These are phyloP conservation scores for Chaetomiaceae sp. DNA, from an alignment of 2,329 filamentous ascomycete species.

Conservation along the genomic window DNA sequence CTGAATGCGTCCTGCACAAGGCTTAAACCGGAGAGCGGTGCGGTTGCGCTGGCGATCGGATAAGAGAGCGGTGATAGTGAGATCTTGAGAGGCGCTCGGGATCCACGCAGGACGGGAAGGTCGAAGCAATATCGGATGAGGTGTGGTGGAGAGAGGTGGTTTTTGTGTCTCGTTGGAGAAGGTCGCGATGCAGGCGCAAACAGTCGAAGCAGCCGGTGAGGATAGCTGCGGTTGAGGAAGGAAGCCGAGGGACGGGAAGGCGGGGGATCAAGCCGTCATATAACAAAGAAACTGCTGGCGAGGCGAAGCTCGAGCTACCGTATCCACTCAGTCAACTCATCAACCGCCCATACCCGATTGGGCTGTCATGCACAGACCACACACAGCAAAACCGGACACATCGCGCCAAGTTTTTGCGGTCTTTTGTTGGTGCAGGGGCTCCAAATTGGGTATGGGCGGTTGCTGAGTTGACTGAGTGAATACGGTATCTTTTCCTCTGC, in stretches of 20 bases:
- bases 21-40: constrained; percentile 9
- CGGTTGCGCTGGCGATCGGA: constrained; percentile 10
- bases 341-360: too few relatives aligned
- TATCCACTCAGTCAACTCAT: too few relatives aligned
- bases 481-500: neutral
- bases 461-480: too few relatives aligned
- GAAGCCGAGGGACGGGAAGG: neutral
- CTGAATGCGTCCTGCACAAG: constrained; percentile 9
- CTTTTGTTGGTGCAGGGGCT: too few relatives aligned
- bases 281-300: neutral
- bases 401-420: too few relatives aligned
- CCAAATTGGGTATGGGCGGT: too few relatives aligned
- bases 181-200: neutral
- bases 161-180: neutral
- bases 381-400: too few relatives aligned
- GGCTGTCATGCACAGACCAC: too few relatives aligned
- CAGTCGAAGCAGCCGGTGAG: neutral
- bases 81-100: neutral
- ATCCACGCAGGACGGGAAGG: neutral
- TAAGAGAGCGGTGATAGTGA: neutral
- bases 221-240: neutral
- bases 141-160: neutral
- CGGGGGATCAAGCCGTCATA: neutral
- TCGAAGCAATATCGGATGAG: neutral
- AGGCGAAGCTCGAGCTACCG: neutral